These are phyloP conservation scores for Diversispora epigaea DNA, from an alignment of 192 early-diverging fungal species.

Conservation along the genomic window DNA sequence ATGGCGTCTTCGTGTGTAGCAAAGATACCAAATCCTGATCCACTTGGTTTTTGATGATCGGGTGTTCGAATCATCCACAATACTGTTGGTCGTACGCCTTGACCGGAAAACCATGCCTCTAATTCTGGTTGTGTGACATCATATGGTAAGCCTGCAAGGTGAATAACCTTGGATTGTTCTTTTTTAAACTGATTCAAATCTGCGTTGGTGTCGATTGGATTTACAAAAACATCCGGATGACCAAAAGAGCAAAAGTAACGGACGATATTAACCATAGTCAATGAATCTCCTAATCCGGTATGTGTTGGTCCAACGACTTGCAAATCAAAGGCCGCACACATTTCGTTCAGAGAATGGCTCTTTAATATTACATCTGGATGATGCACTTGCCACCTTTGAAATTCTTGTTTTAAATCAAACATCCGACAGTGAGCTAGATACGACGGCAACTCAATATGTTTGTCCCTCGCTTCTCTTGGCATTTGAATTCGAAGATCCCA, in stretches of 20 bases:
- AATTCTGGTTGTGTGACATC: conserved; percentile 61
- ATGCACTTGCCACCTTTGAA: conserved; percentile 60
- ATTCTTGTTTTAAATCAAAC: conserved; percentile 71
- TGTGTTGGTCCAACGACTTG: conserved; percentile 48
- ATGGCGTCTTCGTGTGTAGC: conserved; percentile 66
- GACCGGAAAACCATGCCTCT: conserved; percentile 58
- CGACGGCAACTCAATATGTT: conserved; percentile 55
- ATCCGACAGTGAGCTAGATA: conserved; percentile 61
- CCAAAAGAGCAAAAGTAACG: conserved; percentile 49
- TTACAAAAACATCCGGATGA: conserved; percentile 56
- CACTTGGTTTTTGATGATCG: conserved; percentile 60
- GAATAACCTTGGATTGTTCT: conserved; percentile 62
- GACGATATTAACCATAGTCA: conserved; percentile 63
- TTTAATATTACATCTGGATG: conserved; percentile 55
- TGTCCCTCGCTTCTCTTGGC: conserved; percentile 62
- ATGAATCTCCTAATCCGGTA: conserved; percentile 59
- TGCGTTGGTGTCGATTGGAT: conserved; percentile 64
- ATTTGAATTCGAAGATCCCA: conserved; percentile 71
- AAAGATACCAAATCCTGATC: conserved; percentile 64
- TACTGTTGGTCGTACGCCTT: conserved; percentile 52
- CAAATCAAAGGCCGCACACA: conserved; percentile 59
- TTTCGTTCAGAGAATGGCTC: conserved; percentile 54
- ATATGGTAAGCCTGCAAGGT: conserved; percentile 61
- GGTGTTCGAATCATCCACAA: conserved; percentile 63
- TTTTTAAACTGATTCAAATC: conserved; percentile 64